A percentile compares a stretch with the other conserved stretches of the same genome.
These are phyloP conservation scores for Bondarzewia mesenterica DNA, from an alignment of 1,284 basidiomycete genomes.

Conservation along the genomic window DNA sequence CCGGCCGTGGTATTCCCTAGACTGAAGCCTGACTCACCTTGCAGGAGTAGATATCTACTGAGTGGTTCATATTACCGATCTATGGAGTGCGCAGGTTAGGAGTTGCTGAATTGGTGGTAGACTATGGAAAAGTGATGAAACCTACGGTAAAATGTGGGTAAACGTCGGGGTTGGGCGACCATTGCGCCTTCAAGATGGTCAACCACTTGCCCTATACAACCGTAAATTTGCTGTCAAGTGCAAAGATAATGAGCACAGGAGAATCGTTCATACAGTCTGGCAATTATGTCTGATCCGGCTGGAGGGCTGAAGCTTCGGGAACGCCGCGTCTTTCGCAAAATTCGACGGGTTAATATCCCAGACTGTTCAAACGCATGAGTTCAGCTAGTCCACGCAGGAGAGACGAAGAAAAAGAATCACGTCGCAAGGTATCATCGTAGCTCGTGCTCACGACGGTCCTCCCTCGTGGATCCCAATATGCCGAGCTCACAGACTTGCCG, in stretches of 20 bases:
- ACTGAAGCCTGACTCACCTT: constrained; percentile 35
- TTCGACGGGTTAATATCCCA: constrained; percentile 55
- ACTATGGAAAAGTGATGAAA: too few species aligned
- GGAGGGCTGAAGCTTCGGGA: constrained; percentile 56
- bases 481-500: constrained; percentile 68
- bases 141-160: constrained; percentile 75
- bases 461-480: constrained; percentile 75
- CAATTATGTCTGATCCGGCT: constrained; percentile 59
- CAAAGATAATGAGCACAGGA: not conserved
- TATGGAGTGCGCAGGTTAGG: constrained; percentile 18
- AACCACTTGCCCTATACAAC: constrained; percentile 64
- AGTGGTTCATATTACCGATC: constrained; percentile 74
- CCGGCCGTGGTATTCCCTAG: not conserved
- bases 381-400: not conserved
- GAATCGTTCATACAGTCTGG: constrained; percentile 51
- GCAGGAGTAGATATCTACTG: constrained; percentile 61
- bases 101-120: too few species aligned
- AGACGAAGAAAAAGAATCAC: too few species aligned
- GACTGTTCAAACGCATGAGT: constrained; percentile 32
- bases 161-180: constrained; percentile 66
- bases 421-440: constrained; percentile 66
- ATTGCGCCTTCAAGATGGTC: constrained; percentile 65
- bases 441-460: constrained; percentile 70
- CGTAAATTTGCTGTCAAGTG: too few species aligned
- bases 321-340: constrained; percentile 35